Conservation (phyloP, 345 rosid species). For the Angophora floribunda region DNA sequence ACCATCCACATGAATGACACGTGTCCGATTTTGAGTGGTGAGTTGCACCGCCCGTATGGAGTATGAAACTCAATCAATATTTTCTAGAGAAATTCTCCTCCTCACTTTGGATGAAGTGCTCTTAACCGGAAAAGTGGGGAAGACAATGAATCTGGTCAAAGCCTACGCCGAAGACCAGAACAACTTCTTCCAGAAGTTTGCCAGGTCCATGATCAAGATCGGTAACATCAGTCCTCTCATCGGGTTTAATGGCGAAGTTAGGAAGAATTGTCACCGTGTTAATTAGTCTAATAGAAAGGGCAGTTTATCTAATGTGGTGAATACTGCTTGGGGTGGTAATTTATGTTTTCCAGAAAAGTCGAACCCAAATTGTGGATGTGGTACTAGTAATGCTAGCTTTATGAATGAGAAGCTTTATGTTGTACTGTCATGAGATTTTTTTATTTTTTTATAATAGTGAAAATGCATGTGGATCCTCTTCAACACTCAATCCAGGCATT, state of each 20-base stretch:
- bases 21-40: too few species aligned
- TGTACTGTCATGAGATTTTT: background rate
- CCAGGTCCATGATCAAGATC: constrained; percentile 76
- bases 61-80: too few species aligned
- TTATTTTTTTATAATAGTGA: background rate
- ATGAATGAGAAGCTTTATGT: background rate
- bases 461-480: background rate
- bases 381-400: background rate
- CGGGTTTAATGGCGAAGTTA: constrained; percentile 52
- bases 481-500: background rate
- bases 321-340: background rate
- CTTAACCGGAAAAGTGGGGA: constrained; percentile 36
- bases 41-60: too few species aligned
- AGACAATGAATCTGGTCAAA: constrained; percentile 35
- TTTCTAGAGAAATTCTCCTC: background rate
- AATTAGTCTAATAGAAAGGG: constrained; percentile 11
- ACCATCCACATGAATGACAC: too few species aligned
- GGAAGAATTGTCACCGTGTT: constrained; percentile 46
- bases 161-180: constrained; percentile 35
- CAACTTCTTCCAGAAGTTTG: constrained; percentile 50
- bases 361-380: background rate
- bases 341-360: background rate
- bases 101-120: constrained; percentile 68
- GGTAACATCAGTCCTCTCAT: constrained; percentile 50
- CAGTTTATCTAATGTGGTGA: background rate